Evolutionary conservation across 768 basidiomycete species (phyloP).

Genomic region (Boletus subparvulus): DNA sequence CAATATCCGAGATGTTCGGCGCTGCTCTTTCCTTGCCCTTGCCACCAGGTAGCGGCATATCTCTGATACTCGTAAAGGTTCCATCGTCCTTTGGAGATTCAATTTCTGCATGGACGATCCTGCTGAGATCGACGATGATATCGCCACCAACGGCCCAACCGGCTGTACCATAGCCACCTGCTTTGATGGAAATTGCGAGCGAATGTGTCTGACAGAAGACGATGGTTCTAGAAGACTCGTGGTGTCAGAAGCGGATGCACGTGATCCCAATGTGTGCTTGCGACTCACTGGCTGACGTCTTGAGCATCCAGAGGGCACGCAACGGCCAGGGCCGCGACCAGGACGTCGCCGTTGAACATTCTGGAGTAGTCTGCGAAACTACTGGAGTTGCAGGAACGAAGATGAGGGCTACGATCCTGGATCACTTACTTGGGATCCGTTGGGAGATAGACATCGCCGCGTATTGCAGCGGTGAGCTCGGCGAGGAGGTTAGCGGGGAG

Average conservation of each 20-base stretch:
- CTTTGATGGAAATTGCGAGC: constrained; percentile 78
- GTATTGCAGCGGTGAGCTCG: constrained; percentile 46
- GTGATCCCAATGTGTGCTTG: not conserved
- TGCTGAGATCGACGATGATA: constrained; percentile 77
- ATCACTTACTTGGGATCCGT: constrained; percentile 40
- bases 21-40: constrained; percentile 52
- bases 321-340: constrained; percentile 57
- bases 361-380: constrained; percentile 34
- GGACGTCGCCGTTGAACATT: constrained; percentile 80
- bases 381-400: not conserved
- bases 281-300: constrained; percentile 77
- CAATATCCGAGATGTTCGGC: constrained; percentile 4
- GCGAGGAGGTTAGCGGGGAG: constrained; percentile 36
- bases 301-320: constrained; percentile 74
- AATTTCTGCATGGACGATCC: constrained; percentile 65
- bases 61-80: constrained; percentile 59
- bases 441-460: constrained; percentile 48
- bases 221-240: constrained; percentile 48
- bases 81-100: constrained; percentile 55
- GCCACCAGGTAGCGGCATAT: constrained; percentile 49
- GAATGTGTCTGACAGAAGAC: constrained; percentile 70
- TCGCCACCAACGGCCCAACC: constrained; percentile 89
- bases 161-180: constrained; percentile 88
- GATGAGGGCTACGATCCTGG: not conserved
- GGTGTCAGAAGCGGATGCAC: constrained; percentile 6